Evolutionary conservation across 495 filamentous ascomycete species (phyloP), one percentile per base, ranked within the genome.

Genomic region (Penicillium chermesinum): DNA sequence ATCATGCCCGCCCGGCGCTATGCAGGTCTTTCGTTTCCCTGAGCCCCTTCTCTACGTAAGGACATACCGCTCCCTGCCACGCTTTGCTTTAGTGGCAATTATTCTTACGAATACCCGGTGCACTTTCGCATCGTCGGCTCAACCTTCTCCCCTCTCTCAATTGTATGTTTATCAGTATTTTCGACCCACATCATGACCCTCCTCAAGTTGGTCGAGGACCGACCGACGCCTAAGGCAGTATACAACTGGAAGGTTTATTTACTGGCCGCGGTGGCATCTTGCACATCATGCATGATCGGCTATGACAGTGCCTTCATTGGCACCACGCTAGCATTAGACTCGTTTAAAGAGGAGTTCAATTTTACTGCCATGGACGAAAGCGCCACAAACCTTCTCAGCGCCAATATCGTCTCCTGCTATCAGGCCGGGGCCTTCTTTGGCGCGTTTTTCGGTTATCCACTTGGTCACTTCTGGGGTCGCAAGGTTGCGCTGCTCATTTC

Each of bases 161-260:
- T n/a, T n/a, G n/a, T n/a, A n/a, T n/a, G n/a, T n/a, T n/a, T n/a
- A n/a, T n/a, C n/a, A n/a, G n/a, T n/a, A n/a, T n/a, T n/a, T n/a
- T n/a, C n/a, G n/a, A n/a, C n/a, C n/a, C n/a, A n/a, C n/a, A n/a
- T 37, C 47, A 84, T 85, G 81, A 74, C 72, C 46, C 67, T 84
- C 59, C 73, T 86, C 38, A 67, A 72, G 19, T 65, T 85, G 49
- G 78, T 82, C 55, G 83, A 87, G 65, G 84, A 87, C 59, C 62
- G 81, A 60, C 82, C 83, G 10, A 85, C 84, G 57, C 83, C 83
- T 2, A 71, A 70, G 51, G 70, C 75, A 41, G 85, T 89, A 53
- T 89, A 89, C 77, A 89, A 89, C 73, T 89, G 85, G 84, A 69
- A 78, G 20, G 75, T 89, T 27, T 89, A 86, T 56, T 67, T 74